Evolutionary conservation across 2,329 filamentous ascomycete genomes (phyloP).

Genomic region (Nigrospora osmanthi): DNA sequence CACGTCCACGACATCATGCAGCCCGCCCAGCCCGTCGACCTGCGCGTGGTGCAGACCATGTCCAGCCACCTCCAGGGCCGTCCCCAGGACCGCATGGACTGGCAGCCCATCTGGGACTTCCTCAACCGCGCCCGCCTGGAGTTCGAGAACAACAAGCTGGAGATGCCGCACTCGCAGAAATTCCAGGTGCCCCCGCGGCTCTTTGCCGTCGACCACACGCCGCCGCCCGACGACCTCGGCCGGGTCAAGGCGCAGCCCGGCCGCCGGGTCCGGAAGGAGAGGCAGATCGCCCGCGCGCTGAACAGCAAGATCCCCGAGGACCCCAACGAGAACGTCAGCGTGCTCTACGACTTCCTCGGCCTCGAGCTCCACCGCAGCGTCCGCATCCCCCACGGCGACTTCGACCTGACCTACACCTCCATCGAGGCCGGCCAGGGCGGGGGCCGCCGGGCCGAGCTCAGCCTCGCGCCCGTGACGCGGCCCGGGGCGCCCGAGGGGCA

Average conservation of each 20-base stretch:
- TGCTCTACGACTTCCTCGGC: constrained; percentile 37
- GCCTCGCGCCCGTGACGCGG: constrained; percentile 26
- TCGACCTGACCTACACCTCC: constrained; percentile 41
- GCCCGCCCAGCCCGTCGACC: constrained; percentile 37
- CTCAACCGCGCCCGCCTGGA: constrained; percentile 36
- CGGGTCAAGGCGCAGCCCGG: no score
- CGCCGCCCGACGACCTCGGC: no score
- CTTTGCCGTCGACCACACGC: constrained; percentile 2
- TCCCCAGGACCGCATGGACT: constrained; percentile 15
- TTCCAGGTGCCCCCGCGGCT: constrained; percentile 23
- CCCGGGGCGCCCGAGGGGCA: no score
- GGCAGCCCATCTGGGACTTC: constrained; percentile 32
- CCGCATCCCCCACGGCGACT: constrained; percentile 31
- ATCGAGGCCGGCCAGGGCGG: constrained; percentile 43
- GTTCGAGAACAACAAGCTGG: constrained; percentile 30
- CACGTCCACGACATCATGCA: constrained; percentile 35
- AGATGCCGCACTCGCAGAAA: constrained; percentile 21
- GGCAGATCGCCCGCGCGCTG: neutral
- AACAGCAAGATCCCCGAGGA: neutral
- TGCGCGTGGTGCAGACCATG: constrained; percentile 34
- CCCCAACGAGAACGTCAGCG: constrained; percentile 9
- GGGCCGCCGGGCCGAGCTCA: constrained; percentile 42
- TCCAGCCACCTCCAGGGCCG: constrained; percentile 20
- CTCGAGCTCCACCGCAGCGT: constrained; percentile 43
- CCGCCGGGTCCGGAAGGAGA: neutral